Percentiles rank a stretch among this genome's conserved stretches.
These are phyloP conservation scores for Pulveroboletus ravenelii DNA, from an alignment of 768 basidiomycete species.

Conservation along the genomic window DNA sequence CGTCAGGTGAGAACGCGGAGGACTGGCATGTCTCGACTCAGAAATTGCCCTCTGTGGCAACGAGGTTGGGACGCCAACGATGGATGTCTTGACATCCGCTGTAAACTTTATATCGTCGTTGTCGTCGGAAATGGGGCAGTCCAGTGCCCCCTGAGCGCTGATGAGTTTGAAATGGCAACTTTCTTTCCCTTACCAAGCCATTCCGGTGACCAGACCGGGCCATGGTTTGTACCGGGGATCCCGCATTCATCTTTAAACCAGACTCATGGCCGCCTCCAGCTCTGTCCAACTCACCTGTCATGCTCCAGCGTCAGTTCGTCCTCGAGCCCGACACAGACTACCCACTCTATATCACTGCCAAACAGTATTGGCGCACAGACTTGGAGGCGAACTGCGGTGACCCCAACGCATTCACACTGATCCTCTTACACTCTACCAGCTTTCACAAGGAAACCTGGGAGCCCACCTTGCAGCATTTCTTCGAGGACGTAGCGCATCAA, in stretches of 20 bases:
- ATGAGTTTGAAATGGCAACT: background rate
- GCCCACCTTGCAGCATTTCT: conserved; percentile 49
- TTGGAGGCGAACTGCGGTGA: conserved; percentile 34
- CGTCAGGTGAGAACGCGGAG: background rate
- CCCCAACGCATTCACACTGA: conserved; percentile 47
- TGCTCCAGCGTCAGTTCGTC: conserved; percentile 26
- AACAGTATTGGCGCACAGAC: conserved; percentile 48
- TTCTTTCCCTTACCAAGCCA: background rate
- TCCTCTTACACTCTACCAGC: conserved; percentile 66
- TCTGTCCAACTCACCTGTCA: conserved; percentile 1
- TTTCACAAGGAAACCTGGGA: conserved; percentile 77
- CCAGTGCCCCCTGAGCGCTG: background rate
- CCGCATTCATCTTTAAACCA: background rate
- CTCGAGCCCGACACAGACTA: conserved; percentile 40
- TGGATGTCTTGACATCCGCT: background rate
- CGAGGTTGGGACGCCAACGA: background rate
- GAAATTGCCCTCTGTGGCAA: background rate
- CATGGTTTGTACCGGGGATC: background rate
- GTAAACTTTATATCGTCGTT: background rate
- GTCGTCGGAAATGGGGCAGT: too few relatives aligned
- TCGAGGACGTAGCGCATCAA: conserved; percentile 26
- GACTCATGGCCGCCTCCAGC: background rate
- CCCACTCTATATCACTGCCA: conserved; percentile 50
- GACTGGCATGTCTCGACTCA: background rate
- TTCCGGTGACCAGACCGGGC: background rate